Evolutionary conservation across 352 stramenopile species (phyloP).

Genomic region (Nothophytophthora sp.): DNA sequence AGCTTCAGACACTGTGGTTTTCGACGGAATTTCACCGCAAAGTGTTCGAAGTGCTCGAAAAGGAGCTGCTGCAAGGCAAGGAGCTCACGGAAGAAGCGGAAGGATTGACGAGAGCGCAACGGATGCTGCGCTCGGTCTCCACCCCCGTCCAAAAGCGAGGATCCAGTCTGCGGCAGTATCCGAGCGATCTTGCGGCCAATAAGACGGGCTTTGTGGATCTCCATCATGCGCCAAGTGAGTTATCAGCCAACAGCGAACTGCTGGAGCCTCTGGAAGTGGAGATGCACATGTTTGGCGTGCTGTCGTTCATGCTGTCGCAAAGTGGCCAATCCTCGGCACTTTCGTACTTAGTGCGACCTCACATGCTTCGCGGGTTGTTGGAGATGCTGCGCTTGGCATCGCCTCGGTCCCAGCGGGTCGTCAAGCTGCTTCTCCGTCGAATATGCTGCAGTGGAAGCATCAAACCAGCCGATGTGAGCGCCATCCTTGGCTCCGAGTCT

Average conservation of each 20-base stretch:
- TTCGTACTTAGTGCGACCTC: slow-evolving; percentile 56
- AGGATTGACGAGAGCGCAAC: slow-evolving; percentile 73
- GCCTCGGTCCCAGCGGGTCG: slow-evolving; percentile 76
- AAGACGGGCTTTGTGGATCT: slow-evolving; percentile 41
- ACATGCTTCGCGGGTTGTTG: slow-evolving; percentile 72
- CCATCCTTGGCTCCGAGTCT: slow-evolving; percentile 78
- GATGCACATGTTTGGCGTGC: slow-evolving; percentile 62
- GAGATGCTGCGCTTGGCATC: slow-evolving; percentile 79
- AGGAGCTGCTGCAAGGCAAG: slow-evolving; percentile 71
- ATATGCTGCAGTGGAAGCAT: slow-evolving; percentile 77
- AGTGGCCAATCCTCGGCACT: slow-evolving; percentile 63
- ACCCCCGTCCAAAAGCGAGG: slow-evolving; percentile 70
- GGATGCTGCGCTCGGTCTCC: slow-evolving; percentile 82
- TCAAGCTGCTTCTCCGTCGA: slow-evolving; percentile 74
- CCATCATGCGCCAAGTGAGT: slow-evolving; percentile 33
- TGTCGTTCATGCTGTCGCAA: slow-evolving; percentile 84
- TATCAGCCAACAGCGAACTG: slow-evolving; percentile 36
- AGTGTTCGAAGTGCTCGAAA: slow-evolving; percentile 85
- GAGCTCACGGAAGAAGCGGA: slow-evolving; percentile 73
- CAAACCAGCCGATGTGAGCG: slow-evolving; percentile 60
- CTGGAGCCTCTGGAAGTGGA: slow-evolving; percentile 84
- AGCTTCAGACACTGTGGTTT: slow-evolving; percentile 86
- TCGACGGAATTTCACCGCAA: slow-evolving; percentile 87
- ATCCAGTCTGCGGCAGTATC: slow-evolving; percentile 41
- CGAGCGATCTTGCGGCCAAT: slow-evolving; percentile 41